Base-by-base conservation (phyloP, 305 asterid species). In the Fraxinus dipetala region DNA sequence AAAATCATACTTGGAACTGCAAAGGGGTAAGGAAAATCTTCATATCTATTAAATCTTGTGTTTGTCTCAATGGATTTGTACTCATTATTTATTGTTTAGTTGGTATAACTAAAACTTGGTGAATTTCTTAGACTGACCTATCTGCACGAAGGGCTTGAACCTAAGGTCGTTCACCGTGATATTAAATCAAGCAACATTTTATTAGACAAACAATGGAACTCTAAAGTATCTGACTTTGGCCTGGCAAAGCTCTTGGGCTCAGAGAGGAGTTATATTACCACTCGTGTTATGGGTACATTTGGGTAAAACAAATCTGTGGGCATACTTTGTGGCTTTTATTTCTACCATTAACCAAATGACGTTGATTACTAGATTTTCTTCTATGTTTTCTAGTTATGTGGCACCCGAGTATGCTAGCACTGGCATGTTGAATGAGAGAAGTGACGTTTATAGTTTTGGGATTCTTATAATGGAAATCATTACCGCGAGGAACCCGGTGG, bases 351-450 rank as follows among this genome's bases (percentile, higher is more conserved):
- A 79, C 59, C 48, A 72, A 51, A 67, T n/a, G 56, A 80, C 11
- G 18, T 0, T 8, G 30, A 54, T 81, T 73, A 59, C 69, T 40
- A 14, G 11, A 13, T 73, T 84, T 81, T 72, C 40, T 30, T 67
- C 79, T 83, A 70, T 72, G 80, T 30, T 81, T 20, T 86, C 84
- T 82, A 90, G 98, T 85, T 95, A 95, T 31, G 98, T 95, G 51
- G 98, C 98, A 38, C 98, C 98, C 0, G 98, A 95, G 67, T 95
- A 95, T 67, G 98, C 98, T 30, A 92, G 98, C 84, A 93, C 98
- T 0, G 98, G 98, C 63, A 92, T 93, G 97, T 85, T 95, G 90
- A 95, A 93, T 24, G 98, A 95, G 86, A 90, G 94, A 83, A 95
- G 98, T 77, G 98, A 95, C n/a, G 95, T 95, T 34, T 95, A 93